These are phyloP conservation scores for Apiotrichum domesticum DNA, from an alignment of 1,284 basidiomycete genomes.

Conservation along the genomic window DNA sequence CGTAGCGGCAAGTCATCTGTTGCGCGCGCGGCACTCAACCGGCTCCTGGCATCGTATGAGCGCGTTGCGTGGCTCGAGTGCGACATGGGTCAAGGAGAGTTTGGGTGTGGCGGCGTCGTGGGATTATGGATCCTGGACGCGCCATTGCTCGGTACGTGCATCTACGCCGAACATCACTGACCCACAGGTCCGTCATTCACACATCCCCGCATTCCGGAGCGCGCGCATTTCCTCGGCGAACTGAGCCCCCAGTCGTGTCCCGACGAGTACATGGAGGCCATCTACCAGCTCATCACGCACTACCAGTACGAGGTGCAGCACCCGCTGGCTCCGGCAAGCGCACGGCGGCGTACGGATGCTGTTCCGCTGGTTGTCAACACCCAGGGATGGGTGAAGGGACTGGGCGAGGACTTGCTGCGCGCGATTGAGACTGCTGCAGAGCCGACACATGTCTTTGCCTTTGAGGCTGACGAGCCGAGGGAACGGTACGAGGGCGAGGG, in stretches of 20 bases:
- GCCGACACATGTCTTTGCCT: conserved; percentile 63
- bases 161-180: background rate
- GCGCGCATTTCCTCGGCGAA: conserved; percentile 78
- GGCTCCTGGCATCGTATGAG: conserved; percentile 57
- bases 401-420: conserved; percentile 72
- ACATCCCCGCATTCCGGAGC: conserved; percentile 63
- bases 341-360: conserved; percentile 49
- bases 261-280: conserved; percentile 66
- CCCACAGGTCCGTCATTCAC: conserved; percentile 74
- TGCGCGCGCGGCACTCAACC: conserved; percentile 67
- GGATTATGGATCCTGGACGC: conserved; percentile 66
- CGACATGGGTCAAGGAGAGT: conserved; percentile 90
- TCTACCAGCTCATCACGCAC: conserved; percentile 62
- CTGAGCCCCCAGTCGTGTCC: conserved; percentile 73
- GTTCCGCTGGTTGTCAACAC: conserved; percentile 89
- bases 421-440: conserved; percentile 63
- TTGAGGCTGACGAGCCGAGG: conserved; percentile 27
- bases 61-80: conserved; percentile 84
- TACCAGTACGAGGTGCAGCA: conserved; percentile 67
- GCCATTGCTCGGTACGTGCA: conserved; percentile 61
- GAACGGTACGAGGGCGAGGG: conserved; percentile 3
- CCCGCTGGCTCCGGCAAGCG: conserved; percentile 30
- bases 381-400: conserved; percentile 93
- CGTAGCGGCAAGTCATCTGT: conserved; percentile 87
- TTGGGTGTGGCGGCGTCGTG: conserved; percentile 79